These are phyloP conservation scores for Trichosporon sp. DNA, from an alignment of 1,284 basidiomycete genomes.

Conservation along the genomic window DNA sequence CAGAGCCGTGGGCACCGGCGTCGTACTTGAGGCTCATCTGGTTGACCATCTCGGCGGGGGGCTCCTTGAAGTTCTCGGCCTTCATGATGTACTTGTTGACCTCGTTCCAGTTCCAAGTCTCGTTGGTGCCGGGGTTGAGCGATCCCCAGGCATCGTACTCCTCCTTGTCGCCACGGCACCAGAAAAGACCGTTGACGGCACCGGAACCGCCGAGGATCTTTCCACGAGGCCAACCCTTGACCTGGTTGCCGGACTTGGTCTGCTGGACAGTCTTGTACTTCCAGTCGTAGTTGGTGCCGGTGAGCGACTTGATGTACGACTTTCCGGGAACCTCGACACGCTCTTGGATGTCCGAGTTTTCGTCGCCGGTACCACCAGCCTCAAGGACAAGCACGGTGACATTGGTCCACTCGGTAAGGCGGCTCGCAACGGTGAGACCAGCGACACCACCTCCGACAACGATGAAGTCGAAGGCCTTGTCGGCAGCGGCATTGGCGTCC, in stretches of 20 bases:
- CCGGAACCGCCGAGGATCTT: conserved; percentile 65
- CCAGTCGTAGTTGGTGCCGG: conserved; percentile 59
- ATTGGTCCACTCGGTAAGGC: conserved; percentile 62
- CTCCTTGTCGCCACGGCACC: conserved; percentile 42
- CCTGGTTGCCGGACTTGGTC: conserved; percentile 22
- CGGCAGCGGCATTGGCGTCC: conserved; percentile 25
- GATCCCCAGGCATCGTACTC: conserved; percentile 50
- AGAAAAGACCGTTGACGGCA: conserved; percentile 67
- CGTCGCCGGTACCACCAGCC: conserved; percentile 61
- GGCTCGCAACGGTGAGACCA: conserved; percentile 64
- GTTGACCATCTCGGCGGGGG: conserved; percentile 36
- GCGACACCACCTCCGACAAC: conserved; percentile 60
- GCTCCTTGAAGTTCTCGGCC: conserved; percentile 49
- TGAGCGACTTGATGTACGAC: conserved; percentile 41
- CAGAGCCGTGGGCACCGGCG: conserved; percentile 48
- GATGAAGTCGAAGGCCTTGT: conserved; percentile 43
- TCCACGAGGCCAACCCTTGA: conserved; percentile 56
- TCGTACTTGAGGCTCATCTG: conserved; percentile 47
- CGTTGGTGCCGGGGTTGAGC: conserved; percentile 39
- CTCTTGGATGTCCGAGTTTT: conserved; percentile 16
- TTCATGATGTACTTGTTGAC: conserved; percentile 46
- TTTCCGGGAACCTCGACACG: conserved; percentile 25
- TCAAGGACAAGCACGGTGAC: conserved; percentile 66
- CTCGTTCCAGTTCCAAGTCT: conserved; percentile 44
- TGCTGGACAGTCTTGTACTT: conserved; percentile 53